Percentiles rank a stretch among this genome's conserved stretches.
Conservation (phyloP, 1,139 yeast genomes). For the Protomyces inundatus region DNA sequence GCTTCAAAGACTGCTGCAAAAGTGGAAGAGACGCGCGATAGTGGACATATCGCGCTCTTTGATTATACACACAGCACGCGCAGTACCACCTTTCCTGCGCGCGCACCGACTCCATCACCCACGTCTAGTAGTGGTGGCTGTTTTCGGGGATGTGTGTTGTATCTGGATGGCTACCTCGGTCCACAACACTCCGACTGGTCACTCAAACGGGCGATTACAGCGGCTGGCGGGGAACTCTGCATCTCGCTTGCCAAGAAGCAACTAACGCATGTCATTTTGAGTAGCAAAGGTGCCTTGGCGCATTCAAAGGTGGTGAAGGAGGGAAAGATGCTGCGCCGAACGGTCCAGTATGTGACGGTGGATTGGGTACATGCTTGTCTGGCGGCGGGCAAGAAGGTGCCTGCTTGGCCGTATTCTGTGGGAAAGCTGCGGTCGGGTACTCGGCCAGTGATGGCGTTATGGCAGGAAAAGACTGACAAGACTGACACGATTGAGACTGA, state of each 20-base stretch:
- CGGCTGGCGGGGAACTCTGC: conserved; percentile 9
- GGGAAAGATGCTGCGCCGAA: conserved; percentile 5
- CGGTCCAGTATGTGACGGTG: conserved; percentile 18
- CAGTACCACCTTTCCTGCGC: conserved; percentile 2
- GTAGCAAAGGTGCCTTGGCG: conserved; percentile 10
- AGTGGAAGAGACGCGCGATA: not conserved
- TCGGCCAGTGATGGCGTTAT: conserved; percentile 1
- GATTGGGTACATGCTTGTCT: conserved; percentile 20
- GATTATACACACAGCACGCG: not conserved
- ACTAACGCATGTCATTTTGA: conserved; percentile 18
- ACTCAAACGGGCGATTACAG: conserved; percentile 7
- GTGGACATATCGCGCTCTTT: conserved; percentile 9
- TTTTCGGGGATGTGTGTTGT: conserved; percentile 20
- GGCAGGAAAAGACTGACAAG: not conserved
- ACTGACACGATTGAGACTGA: not conserved
- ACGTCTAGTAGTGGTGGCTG: not conserved
- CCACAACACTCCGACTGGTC: conserved; percentile 13
- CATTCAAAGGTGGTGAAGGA: conserved; percentile 13
- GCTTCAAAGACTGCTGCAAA: not conserved
- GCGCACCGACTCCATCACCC: not conserved
- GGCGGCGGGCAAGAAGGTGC: not conserved
- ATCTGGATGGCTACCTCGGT: conserved; percentile 22
- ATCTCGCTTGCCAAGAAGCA: conserved; percentile 8
- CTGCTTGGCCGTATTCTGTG: conserved; percentile 11
- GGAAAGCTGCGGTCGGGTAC: conserved; percentile 4